Evolutionary conservation across 2,329 filamentous ascomycete species (phyloP).

Genomic region (Penicillium decumbens): DNA sequence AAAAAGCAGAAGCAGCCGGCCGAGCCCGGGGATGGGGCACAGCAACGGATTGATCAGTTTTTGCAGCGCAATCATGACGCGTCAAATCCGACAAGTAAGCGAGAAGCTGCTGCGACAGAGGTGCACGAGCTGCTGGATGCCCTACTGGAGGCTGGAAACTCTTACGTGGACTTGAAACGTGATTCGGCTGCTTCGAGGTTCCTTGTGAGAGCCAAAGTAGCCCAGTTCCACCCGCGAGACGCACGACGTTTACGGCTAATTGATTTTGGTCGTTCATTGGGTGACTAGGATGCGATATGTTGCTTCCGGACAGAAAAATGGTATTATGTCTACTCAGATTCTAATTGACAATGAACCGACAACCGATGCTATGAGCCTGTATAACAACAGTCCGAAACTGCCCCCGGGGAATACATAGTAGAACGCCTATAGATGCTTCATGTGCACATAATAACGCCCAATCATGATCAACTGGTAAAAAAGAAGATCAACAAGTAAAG

Average conservation of each 20-base stretch:
- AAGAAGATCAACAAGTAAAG: too few species aligned
- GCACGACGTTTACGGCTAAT: slow-evolving; percentile 50
- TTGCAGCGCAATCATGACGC: slow-evolving; percentile 37
- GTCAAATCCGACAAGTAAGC: slow-evolving; percentile 37
- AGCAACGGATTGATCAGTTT: slow-evolving; percentile 51
- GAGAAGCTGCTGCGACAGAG: slow-evolving; percentile 47
- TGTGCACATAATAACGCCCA: slow-evolving; percentile 6
- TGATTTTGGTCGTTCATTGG: slow-evolving; percentile 47
- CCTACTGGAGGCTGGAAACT: slow-evolving; percentile 44
- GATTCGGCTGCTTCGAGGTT: slow-evolving; percentile 53
- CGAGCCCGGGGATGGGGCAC: slow-evolving; percentile 33
- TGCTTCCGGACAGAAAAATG: background rate
- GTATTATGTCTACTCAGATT: slow-evolving; percentile 16
- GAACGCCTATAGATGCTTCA: slow-evolving; percentile 21
- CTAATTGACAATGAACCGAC: slow-evolving; percentile 8
- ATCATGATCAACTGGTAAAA: slow-evolving; percentile 8
- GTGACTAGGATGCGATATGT: slow-evolving; percentile 18
- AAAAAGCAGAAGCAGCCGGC: slow-evolving; percentile 35
- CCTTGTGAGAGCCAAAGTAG: slow-evolving; percentile 52
- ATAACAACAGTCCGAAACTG: background rate
- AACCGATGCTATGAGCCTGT: background rate
- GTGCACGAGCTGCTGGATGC: slow-evolving; percentile 46
- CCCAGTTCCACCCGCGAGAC: slow-evolving; percentile 54
- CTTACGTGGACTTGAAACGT: slow-evolving; percentile 47
- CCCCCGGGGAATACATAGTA: background rate